Conservation (phyloP, 192 early-diverging fungal genomes). For the Umbelopsis vinacea region DNA sequence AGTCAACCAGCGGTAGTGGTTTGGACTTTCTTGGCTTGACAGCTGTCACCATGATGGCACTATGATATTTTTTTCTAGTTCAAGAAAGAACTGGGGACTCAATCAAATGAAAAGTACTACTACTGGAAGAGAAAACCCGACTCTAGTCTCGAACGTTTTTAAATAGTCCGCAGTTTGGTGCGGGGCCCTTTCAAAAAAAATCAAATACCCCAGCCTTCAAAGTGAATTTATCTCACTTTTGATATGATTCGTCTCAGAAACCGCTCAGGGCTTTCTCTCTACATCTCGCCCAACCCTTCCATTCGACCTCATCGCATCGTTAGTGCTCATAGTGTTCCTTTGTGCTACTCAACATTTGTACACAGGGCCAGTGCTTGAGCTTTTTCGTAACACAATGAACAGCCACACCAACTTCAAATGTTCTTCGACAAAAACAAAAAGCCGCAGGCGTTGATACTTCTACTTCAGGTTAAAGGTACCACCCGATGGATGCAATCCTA, state of each 20-base stretch:
- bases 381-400: not conserved
- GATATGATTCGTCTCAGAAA: no score
- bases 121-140: no score
- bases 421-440: no score
- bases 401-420: not conserved
- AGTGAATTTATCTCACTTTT: no score
- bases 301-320: not conserved
- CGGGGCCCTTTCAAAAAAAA: not conserved
- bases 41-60: constrained; percentile 19
- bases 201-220: not conserved
- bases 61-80: not conserved
- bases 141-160: constrained; percentile 5
- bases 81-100: not conserved
- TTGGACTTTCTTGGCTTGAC: constrained; percentile 20
- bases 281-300: not conserved
- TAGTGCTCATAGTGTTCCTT: not conserved
- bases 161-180: constrained; percentile 9
- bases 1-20: constrained; percentile 4
- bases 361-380: not conserved
- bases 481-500: no score
- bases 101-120: no score
- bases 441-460: no score
- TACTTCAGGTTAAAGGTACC: no score
- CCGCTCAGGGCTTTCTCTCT: not conserved
- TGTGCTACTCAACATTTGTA: no score